Conservation (phyloP, 805 yeast species). For the Wickerhamiella allomyrinae region DNA sequence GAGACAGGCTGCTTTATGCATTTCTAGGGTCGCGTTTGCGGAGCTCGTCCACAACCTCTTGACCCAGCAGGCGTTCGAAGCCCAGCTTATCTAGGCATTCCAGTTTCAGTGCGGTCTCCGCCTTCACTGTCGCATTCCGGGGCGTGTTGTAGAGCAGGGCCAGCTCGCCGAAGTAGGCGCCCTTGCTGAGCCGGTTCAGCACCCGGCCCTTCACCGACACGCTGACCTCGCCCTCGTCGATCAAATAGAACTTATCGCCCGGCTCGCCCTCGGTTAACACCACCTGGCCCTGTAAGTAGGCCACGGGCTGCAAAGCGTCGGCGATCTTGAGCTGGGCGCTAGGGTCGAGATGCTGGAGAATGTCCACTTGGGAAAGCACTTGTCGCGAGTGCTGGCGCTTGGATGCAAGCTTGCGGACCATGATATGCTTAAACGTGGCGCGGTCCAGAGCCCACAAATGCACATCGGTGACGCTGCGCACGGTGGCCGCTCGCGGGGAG, state of each 20-base stretch:
- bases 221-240: slow-evolving; percentile 71
- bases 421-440: slow-evolving; percentile 78
- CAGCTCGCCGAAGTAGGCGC: slow-evolving; percentile 93
- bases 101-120: slow-evolving; percentile 59
- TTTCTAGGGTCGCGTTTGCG: slow-evolving; percentile 63
- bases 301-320: slow-evolving; percentile 77
- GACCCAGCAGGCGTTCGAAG: slow-evolving; percentile 86
- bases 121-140: slow-evolving; percentile 84
- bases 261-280: slow-evolving; percentile 78
- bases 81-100: slow-evolving; percentile 90
- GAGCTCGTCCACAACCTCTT: slow-evolving; percentile 69
- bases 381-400: slow-evolving; percentile 84
- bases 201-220: slow-evolving; percentile 46
- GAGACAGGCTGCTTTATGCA: no score
- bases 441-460: slow-evolving; percentile 89
- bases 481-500: slow-evolving; percentile 96
- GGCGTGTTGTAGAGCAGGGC: slow-evolving; percentile 86
- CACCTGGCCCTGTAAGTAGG: slow-evolving; percentile 52
- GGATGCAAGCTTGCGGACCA: slow-evolving; percentile 78
- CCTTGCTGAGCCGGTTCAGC: slow-evolving; percentile 48
- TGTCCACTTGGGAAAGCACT: slow-evolving; percentile 74
- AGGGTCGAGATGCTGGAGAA: slow-evolving; percentile 53
- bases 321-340: slow-evolving; percentile 86
- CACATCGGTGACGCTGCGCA: slow-evolving; percentile 52
- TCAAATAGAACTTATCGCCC: slow-evolving; percentile 61